These are phyloP conservation scores for Luzula sylvatica DNA, from an alignment of 176 grass and related monocot species.

Conservation along the genomic window DNA sequence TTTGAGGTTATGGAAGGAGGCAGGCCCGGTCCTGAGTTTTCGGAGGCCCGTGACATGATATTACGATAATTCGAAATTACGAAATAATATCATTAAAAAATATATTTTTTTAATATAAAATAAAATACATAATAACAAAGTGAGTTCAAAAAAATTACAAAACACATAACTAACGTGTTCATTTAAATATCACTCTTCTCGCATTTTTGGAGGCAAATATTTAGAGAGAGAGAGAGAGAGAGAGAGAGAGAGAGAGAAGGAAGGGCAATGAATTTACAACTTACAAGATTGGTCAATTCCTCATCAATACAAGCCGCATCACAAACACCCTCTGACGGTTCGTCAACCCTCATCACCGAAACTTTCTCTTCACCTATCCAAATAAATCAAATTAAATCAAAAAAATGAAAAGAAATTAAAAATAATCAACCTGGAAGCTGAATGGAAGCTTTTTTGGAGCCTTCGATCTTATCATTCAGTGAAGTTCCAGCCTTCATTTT, in stretches of 20 bases:
- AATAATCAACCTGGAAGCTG: conserved; percentile 55
- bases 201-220: too few species aligned
- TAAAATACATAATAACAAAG: too few species aligned
- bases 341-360: conserved; percentile 51
- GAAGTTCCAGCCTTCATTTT: conserved; percentile 27
- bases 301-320: conserved; percentile 51
- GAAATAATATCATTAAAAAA: too few species aligned
- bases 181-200: too few species aligned
- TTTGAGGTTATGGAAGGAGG: too few species aligned
- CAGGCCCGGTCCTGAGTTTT: too few species aligned
- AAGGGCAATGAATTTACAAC: conserved; percentile 6
- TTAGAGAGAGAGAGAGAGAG: too few species aligned
- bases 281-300: conserved; percentile 63
- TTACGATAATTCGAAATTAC: too few species aligned
- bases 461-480: conserved; percentile 48
- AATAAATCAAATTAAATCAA: conserved; percentile 15
- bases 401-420: conserved; percentile 12
- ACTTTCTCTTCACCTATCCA: conserved; percentile 66
- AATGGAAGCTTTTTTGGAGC: conserved; percentile 28
- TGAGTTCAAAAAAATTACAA: too few species aligned
- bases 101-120: too few species aligned
- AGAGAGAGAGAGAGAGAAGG: conserved; percentile 1
- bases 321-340: conserved; percentile 38
- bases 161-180: too few species aligned
- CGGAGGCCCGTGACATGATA: too few species aligned